These are phyloP conservation scores for Fusarium tuaranense DNA, from an alignment of 2,329 filamentous ascomycete genomes.

Conservation along the genomic window DNA sequence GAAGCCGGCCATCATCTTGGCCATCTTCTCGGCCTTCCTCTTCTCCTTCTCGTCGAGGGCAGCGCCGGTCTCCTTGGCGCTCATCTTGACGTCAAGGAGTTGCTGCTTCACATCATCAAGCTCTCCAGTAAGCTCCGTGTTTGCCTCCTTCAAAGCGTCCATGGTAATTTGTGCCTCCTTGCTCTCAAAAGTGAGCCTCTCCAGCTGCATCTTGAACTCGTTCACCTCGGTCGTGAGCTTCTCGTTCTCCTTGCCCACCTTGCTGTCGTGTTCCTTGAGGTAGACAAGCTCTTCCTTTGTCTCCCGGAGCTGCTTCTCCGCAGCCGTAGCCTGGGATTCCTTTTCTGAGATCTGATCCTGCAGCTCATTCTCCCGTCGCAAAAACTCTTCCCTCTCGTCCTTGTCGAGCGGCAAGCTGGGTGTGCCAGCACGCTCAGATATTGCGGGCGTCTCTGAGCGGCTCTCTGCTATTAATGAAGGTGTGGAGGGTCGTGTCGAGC, in stretches of 20 bases:
- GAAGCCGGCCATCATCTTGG: conserved; percentile 99
- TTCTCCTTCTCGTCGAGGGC: conserved; percentile 97
- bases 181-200: conserved; percentile 94
- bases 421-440: conserved; percentile 87
- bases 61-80: conserved; percentile 90
- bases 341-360: conserved; percentile 96
- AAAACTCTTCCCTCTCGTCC: conserved; percentile 95
- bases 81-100: conserved; percentile 95
- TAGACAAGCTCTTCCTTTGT: conserved; percentile 87
- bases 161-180: conserved; percentile 98
- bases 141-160: conserved; percentile 96
- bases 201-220: conserved; percentile 95
- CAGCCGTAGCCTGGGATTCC: conserved; percentile 82
- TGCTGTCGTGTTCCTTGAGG: conserved; percentile 87
- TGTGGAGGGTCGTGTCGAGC: conserved; percentile 64
- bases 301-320: conserved; percentile 84
- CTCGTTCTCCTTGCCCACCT: conserved; percentile 91
- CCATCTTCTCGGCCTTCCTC: conserved; percentile 99
- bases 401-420: conserved; percentile 91
- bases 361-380: conserved; percentile 94
- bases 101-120: conserved; percentile 97
- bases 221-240: conserved; percentile 87
- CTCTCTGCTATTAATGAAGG: conserved; percentile 65
- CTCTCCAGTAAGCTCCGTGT: conserved; percentile 90
- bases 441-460: conserved; percentile 70